Evolutionary conservation across 2,329 filamentous ascomycete species (phyloP).

Genomic region (Colletotrichum karsti): DNA sequence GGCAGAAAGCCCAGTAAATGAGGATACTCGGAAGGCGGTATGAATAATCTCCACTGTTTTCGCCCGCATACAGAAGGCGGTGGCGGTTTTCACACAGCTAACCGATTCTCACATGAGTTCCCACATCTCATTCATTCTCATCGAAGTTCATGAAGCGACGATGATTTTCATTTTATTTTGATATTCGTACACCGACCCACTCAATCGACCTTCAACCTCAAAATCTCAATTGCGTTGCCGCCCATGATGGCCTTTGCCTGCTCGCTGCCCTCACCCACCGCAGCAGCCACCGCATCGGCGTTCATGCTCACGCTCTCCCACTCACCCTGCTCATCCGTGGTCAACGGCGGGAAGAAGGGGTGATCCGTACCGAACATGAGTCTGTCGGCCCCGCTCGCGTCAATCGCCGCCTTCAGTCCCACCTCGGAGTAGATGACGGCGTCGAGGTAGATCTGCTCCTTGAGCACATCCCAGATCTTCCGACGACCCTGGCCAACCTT

Average conservation of each 20-base stretch:
- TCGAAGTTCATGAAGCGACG: not conserved
- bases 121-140: not conserved
- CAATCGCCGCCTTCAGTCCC: slow-evolving; percentile 75
- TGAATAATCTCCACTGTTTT: rapidly evolving
- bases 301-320: slow-evolving; percentile 74
- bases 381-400: slow-evolving; percentile 70
- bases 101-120: slow-evolving; percentile 9
- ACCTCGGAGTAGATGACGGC: slow-evolving; percentile 85
- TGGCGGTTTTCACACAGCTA: not conserved
- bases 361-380: slow-evolving; percentile 86
- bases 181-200: not conserved
- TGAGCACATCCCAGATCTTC: slow-evolving; percentile 64
- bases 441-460: slow-evolving; percentile 85
- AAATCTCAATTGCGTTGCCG: slow-evolving; percentile 63
- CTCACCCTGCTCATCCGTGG: slow-evolving; percentile 66
- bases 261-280: slow-evolving; percentile 54
- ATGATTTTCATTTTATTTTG: not conserved
- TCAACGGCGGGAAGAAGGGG: slow-evolving; percentile 84
- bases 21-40: slow-evolving; percentile 3
- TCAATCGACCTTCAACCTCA: slow-evolving; percentile 38
- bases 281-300: slow-evolving; percentile 59
- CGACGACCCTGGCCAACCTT: slow-evolving; percentile 57
- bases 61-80: not conserved
- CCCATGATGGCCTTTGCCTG: slow-evolving; percentile 65
- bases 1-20: not conserved